Percentiles rank a stretch among this genome's conserved stretches.
phyloP scores from a whole-genome alignment of 106 monocot species.

The Posidonia australis region DNA sequence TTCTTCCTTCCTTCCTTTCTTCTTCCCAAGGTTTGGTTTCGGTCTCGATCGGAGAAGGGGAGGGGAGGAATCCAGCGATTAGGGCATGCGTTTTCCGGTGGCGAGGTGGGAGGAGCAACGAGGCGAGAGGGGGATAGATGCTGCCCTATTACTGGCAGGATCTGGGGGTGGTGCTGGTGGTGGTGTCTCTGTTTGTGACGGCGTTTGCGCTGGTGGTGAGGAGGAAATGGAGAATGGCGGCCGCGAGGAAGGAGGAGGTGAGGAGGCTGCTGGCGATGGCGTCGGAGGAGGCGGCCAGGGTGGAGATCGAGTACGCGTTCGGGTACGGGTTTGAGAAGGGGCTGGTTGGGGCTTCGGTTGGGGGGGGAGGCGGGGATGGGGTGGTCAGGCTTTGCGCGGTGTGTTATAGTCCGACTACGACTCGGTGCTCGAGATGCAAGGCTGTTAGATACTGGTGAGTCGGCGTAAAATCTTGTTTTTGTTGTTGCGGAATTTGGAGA shows the following conservation, averaged over 20 bases:
- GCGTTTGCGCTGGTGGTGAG: slow-evolving; percentile 19
- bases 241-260: slow-evolving; percentile 40
- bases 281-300: slow-evolving; percentile 33
- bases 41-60: background rate
- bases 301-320: slow-evolving; percentile 31
- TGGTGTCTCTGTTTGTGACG: slow-evolving; percentile 7
- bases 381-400: slow-evolving; percentile 27
- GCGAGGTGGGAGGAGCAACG: background rate
- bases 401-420: slow-evolving; percentile 41
- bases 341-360: background rate
- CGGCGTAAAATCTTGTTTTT: background rate
- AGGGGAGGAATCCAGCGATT: background rate
- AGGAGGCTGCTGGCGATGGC: slow-evolving; percentile 30
- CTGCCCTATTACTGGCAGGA: background rate
- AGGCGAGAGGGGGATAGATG: background rate
- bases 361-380: background rate
- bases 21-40: background rate
- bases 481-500: background rate
- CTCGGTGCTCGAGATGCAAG: slow-evolving; percentile 54
- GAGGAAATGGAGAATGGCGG: slow-evolving; percentile 26
- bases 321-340: slow-evolving; percentile 2
- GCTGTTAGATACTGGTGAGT: slow-evolving; percentile 64
- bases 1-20: background rate
- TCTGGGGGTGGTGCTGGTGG: background rate
- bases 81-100: slow-evolving; percentile 1